Conservation (phyloP, 371 early-diverging fungal genomes). For the Mortierella sp. region DNA sequence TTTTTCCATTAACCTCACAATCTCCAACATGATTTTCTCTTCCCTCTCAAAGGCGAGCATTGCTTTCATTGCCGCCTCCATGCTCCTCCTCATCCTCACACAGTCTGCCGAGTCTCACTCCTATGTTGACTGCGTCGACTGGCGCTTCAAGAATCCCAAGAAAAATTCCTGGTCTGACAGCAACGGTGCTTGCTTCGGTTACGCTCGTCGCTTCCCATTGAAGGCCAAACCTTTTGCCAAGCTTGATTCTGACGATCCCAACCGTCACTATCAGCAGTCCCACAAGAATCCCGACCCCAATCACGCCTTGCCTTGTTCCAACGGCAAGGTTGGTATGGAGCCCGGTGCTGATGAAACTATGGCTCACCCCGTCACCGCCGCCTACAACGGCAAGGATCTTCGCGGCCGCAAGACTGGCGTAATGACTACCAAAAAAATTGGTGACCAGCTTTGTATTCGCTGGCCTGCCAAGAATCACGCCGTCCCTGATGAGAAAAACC, state of each 20-base stretch:
- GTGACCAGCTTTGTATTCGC: conserved; percentile 46
- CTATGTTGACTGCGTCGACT: conserved; percentile 49
- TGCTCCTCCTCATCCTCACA: conserved; percentile 23
- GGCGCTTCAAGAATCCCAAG: conserved; percentile 49
- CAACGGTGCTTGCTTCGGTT: conserved; percentile 46
- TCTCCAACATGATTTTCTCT: conserved; percentile 31
- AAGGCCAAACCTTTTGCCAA: conserved; percentile 49
- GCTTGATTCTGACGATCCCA: conserved; percentile 48
- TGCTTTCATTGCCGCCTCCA: conserved; percentile 36
- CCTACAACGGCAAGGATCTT: conserved; percentile 37
- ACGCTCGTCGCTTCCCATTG: conserved; percentile 51
- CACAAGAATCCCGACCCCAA: conserved; percentile 30
- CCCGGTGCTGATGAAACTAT: conserved; percentile 47
- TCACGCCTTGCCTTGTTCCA: conserved; percentile 37
- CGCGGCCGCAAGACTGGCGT: conserved; percentile 33
- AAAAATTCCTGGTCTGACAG: conserved; percentile 39
- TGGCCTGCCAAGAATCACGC: conserved; percentile 59
- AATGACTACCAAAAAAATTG: conserved; percentile 26
- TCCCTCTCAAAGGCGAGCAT: conserved; percentile 45
- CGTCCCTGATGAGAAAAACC: conserved; percentile 28
- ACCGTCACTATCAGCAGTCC: conserved; percentile 56
- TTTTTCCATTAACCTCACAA: not conserved
- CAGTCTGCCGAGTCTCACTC: conserved; percentile 42
- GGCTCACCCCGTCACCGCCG: conserved; percentile 24
- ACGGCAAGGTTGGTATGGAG: conserved; percentile 42